Evolutionary conservation across 1,284 basidiomycete genomes (phyloP).

Genomic region (Porphyrellus sp.): DNA sequence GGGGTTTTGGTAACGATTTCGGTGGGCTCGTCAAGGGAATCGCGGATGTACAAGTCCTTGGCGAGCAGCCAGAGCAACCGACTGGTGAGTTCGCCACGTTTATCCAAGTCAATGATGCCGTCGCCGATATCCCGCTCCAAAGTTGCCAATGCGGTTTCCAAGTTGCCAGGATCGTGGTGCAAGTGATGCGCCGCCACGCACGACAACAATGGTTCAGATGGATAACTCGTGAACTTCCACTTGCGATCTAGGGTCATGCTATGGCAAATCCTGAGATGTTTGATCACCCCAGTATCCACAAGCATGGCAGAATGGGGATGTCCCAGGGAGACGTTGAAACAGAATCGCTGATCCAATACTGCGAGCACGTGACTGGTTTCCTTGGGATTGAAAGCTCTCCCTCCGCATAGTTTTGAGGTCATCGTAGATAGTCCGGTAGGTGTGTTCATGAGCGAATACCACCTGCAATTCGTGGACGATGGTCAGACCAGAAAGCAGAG

Average conservation of each 20-base stretch:
- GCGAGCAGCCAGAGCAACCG: conserved; percentile 12
- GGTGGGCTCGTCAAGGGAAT: too few relatives aligned
- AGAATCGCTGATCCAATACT: conserved; percentile 11
- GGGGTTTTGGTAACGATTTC: too few relatives aligned
- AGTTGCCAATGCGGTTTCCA: neutral
- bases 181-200: conserved; percentile 5
- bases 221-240: conserved; percentile 13
- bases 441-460: neutral
- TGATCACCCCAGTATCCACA: conserved; percentile 6
- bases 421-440: too few relatives aligned
- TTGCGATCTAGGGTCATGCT: conserved; percentile 4
- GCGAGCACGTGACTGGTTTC: conserved; percentile 4
- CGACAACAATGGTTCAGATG: conserved; percentile 13
- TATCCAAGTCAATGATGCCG: conserved; percentile 14
- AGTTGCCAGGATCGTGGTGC: neutral
- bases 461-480: too few relatives aligned
- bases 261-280: conserved; percentile 6
- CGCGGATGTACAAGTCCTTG: conserved; percentile 14
- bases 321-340: conserved; percentile 1
- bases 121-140: conserved; percentile 2
- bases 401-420: conserved; percentile 5
- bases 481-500: too few relatives aligned
- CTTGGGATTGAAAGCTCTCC: neutral
- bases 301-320: conserved; percentile 6
- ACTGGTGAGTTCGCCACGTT: conserved; percentile 7